Evolutionary conservation across 108 stramenopile genomes (phyloP).

Genomic region (Nannochloropsis gaditana): DNA sequence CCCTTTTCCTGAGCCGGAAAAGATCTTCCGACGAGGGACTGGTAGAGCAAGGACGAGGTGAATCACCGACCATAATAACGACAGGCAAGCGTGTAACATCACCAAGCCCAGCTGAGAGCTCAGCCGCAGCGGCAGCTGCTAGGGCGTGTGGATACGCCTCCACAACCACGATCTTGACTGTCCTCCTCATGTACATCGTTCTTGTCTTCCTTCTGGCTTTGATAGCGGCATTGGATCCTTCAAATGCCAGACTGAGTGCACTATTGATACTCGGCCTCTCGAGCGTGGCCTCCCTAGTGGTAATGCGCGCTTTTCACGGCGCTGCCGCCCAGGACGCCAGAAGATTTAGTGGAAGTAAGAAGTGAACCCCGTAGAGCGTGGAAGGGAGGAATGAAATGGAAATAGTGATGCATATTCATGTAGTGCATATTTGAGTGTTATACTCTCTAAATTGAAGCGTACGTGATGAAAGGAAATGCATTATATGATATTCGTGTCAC

Average conservation of each 20-base stretch:
- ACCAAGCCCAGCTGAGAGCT: background rate
- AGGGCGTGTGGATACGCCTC: background rate
- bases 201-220: background rate
- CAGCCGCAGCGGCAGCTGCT: background rate
- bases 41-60: background rate
- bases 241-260: background rate
- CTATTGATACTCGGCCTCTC: background rate
- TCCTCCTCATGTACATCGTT: background rate
- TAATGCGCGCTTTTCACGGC: background rate
- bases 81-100: background rate
- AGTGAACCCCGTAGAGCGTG: too few relatives aligned
- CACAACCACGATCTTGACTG: background rate
- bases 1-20: background rate
- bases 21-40: background rate
- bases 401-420: too few relatives aligned
- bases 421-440: too few relatives aligned
- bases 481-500: too few relatives aligned
- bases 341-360: background rate
- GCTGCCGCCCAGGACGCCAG: background rate
- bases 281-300: constrained; percentile 12
- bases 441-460: too few relatives aligned
- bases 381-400: too few relatives aligned
- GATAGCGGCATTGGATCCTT: background rate
- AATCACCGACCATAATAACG: background rate
- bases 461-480: too few relatives aligned